Base-by-base conservation (phyloP, 2,329 filamentous ascomycete species). In the Chaetomium sp. region DNA sequence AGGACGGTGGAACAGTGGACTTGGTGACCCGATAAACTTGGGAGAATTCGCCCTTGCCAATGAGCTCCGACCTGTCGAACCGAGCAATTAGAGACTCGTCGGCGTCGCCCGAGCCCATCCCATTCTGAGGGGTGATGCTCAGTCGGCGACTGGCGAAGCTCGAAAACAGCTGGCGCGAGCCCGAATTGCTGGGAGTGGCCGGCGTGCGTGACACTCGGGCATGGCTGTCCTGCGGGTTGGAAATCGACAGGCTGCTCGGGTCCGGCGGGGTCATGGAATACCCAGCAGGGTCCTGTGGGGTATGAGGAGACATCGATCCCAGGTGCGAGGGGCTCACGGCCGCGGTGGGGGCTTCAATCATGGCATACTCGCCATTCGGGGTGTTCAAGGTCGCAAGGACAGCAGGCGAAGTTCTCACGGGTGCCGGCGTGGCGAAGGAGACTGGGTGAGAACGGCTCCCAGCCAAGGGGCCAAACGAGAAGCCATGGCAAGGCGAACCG, bases 21-120 rank as follows among this genome's bases (percentile, higher is more conserved):
- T 65, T 65, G 47, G 72, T 82, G 4, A 96, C 91, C 38, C 87
- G 84, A 70, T 90, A 99, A 0, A 99, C 94, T 54, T 88, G 83
- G 0, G 94, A 97, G 68, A 99, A 99, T 69, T 96, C 92, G 56
- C 94, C 94, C 57, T 86, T 86, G 48, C 92, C 92, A 61, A 92
- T 80, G 57, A 86, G 79, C 64, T 90, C 88, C 10, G 95, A 87
- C 58, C 86, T 88, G 53, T 87, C 84, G 68, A 99, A 99, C 53
- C 88, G 84, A 3, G 83, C 80, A 10, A 82, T 82, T 51, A 96
- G 74, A 52, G 81, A 82, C 27, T 84, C 81, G 66, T 97, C 92
- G 12, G 92, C 79, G 59, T 95, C 85, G 46, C 83, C 82, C 37
- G 82, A 80, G n/a, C 81, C 81, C 55, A 86, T 81, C 6, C 80